A percentile compares a stretch with the other conserved stretches of the same genome.
phyloP scores from a whole-genome alignment of 257 asterid species.

The Eucommia ulmoides region DNA sequence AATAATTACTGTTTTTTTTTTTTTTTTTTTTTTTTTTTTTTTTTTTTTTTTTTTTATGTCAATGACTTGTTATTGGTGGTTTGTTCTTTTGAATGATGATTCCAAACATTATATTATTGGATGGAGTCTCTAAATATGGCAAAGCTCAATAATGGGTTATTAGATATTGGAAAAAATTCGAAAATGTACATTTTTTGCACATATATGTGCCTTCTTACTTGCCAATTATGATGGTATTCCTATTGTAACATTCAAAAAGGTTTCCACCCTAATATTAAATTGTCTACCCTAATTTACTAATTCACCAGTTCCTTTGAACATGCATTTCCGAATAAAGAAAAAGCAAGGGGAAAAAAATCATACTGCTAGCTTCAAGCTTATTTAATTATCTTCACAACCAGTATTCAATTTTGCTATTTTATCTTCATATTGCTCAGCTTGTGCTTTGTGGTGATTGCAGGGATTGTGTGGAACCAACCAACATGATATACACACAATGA shows the following conservation, averaged over 20 bases:
- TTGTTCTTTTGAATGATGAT: no score
- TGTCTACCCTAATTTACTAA: constrained; percentile 2
- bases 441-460: constrained; percentile 97
- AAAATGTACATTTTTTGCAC: no score
- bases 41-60: no score
- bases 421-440: constrained; percentile 44
- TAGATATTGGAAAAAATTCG: no score
- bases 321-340: constrained; percentile 8
- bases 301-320: constrained; percentile 13
- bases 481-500: constrained; percentile 20
- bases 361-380: constrained; percentile 15
- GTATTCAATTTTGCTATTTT: constrained; percentile 12
- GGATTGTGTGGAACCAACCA: constrained; percentile 97
- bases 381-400: constrained; percentile 17
- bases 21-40: no score
- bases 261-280: constrained; percentile 13
- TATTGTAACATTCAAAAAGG: constrained; percentile 89
- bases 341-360: background rate
- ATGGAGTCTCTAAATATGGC: no score
- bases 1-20: no score
- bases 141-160: no score
- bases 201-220: constrained; percentile 92
- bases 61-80: no score
- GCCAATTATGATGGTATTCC: constrained; percentile 91
- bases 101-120: no score